Conservation (phyloP, 2,329 filamentous ascomycete genomes). For the Pezicula carpinea region DNA sequence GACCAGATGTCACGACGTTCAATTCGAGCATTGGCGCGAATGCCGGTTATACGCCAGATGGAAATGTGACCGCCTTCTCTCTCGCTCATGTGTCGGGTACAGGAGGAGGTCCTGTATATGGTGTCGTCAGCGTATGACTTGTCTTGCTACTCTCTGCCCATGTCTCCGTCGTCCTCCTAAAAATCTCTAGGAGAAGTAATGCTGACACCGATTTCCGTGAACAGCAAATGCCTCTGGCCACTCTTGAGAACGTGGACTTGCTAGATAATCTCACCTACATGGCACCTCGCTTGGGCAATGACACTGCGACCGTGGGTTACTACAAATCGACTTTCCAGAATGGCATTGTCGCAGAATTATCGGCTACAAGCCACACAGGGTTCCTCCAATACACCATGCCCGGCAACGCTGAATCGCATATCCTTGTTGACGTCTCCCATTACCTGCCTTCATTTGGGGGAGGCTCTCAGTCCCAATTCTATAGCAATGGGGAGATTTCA, state of each 20-base stretch:
- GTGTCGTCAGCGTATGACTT: too few species aligned
- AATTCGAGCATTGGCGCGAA: constrained; percentile 22
- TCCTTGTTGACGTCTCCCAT: constrained; percentile 45
- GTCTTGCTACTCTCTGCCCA: too few species aligned
- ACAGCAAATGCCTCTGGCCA: too few species aligned
- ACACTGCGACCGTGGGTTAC: constrained; percentile 47
- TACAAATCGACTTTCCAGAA: constrained; percentile 46
- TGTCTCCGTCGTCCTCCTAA: too few species aligned
- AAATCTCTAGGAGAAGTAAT: too few species aligned
- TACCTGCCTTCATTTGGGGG: constrained; percentile 33
- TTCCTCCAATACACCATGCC: constrained; percentile 49
- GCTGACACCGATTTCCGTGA: too few species aligned
- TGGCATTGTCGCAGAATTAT: constrained; percentile 44
- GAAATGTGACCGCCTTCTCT: constrained; percentile 26
- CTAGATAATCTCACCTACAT: constrained; percentile 43
- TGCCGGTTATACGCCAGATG: constrained; percentile 36
- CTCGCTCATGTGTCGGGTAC: too few species aligned
- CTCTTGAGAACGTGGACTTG: too few species aligned
- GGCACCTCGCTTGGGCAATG: constrained; percentile 32
- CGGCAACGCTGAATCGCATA: constrained; percentile 23
- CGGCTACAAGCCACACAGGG: constrained; percentile 43
- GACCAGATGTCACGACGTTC: constrained; percentile 30
- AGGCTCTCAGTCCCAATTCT: constrained; percentile 35
- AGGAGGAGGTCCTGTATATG: constrained; percentile 2
- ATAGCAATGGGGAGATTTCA: constrained; percentile 35